phyloP scores from a whole-genome alignment of 2,329 filamentous ascomycete species.

The Metarhizium rileyi region DNA sequence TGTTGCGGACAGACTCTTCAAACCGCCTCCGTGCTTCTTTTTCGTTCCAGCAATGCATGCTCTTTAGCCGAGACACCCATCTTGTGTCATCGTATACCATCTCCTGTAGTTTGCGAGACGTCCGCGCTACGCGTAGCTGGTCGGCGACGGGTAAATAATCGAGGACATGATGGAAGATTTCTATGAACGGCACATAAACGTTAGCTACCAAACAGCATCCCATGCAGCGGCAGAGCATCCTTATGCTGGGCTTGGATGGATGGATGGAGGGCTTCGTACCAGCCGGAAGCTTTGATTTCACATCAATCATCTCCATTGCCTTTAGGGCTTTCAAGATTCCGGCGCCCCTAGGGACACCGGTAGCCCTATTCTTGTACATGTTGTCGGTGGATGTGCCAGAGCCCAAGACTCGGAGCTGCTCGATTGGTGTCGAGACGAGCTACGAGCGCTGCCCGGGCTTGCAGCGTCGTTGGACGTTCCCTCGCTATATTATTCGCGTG shows the following conservation, averaged over 20 bases:
- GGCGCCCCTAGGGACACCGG: slow-evolving; percentile 27
- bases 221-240: neutral
- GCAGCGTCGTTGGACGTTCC: neutral
- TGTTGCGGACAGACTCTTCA: slow-evolving; percentile 57
- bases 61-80: slow-evolving; percentile 80
- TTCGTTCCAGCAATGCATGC: slow-evolving; percentile 91
- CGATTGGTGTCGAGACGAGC: neutral
- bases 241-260: no score
- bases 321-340: slow-evolving; percentile 68
- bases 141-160: slow-evolving; percentile 82
- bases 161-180: slow-evolving; percentile 80
- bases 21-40: slow-evolving; percentile 70
- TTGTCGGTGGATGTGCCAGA: slow-evolving; percentile 2
- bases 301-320: slow-evolving; percentile 69
- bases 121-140: slow-evolving; percentile 74
- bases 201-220: slow-evolving; percentile 1
- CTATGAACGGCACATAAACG: slow-evolving; percentile 30
- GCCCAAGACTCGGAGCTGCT: slow-evolving; percentile 3
- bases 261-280: slow-evolving; percentile 42
- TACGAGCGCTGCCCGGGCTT: neutral
- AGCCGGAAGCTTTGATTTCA: slow-evolving; percentile 71
- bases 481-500: neutral
- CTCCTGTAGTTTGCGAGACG: slow-evolving; percentile 79
- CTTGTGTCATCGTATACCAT: slow-evolving; percentile 98
- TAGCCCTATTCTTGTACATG: slow-evolving; percentile 36